Base-by-base conservation (phyloP, 1,284 basidiomycete genomes). In the Sanguinoderma infundibulare region DNA sequence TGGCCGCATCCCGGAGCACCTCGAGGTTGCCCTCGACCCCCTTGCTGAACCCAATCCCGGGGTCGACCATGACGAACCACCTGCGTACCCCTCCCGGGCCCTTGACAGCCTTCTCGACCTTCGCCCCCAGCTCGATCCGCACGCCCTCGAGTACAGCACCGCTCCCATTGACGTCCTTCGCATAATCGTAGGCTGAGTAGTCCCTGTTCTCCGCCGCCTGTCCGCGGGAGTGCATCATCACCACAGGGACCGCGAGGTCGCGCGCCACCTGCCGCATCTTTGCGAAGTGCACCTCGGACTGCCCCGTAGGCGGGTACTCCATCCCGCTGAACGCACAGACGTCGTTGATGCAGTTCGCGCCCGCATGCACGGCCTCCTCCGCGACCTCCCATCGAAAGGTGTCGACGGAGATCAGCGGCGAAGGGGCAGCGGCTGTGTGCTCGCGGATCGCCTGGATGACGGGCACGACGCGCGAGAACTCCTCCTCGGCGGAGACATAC, bases 41-140 rank as follows among this genome's bases (percentile, higher is more conserved):
- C 77, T 99, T 99, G 72, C 96, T 97, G 73, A 98, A 99, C 6
- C 98, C 97, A 54, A 99, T 80, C 0, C 98, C 97, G 0, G 97
- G 95, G 76, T 98, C 98, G 14, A 94, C 82, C 55, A 98, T 84
- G 59, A 98, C 87, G 67, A 95, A 85, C 97, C 97, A 99, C 34
- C 94, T 77, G 57, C 92, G 83, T 5, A 99, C 78, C 8, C 96
- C 95, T 2, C 89, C 89, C 24, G 75, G 78, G 0, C 90, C 90
- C 15, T 81, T 80, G n/a, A 97, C 81, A 14, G 95, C 90, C 1
- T 73, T 70, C 4, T 87, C 79, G 0, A 98, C 85, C 66, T 89
- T 89, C 35, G 75, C 76, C 0, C 87, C 89, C 1, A 99, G 82
- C 74, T 99, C 98, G 0, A 76, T 70, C 5, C 85, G 79, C 0